Conservation (phyloP, 1,139 yeast species). For the Geotrichum australiense region DNA sequence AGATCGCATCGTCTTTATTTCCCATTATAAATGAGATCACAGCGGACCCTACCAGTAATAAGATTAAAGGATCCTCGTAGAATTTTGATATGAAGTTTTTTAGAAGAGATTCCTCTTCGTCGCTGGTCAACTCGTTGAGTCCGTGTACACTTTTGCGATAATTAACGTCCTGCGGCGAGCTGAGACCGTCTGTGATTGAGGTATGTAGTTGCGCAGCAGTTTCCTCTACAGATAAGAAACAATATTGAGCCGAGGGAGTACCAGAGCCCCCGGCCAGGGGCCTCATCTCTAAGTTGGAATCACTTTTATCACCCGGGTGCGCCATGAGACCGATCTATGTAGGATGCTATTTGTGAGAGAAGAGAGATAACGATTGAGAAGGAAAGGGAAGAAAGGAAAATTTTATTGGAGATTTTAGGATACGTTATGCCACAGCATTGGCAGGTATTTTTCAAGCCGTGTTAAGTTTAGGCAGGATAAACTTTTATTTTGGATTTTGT, state of each 20-base stretch:
- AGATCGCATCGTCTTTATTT: constrained; percentile 84
- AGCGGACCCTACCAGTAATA: constrained; percentile 83
- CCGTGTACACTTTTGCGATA: constrained; percentile 73
- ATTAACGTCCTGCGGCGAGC: constrained; percentile 59
- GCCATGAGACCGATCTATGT: constrained; percentile 13
- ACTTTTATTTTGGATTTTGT: too few relatives aligned
- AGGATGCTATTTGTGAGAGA: too few relatives aligned
- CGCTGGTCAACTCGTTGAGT: constrained; percentile 58
- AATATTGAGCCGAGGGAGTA: constrained; percentile 45
- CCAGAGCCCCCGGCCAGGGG: constrained; percentile 9
- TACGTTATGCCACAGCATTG: too few relatives aligned
- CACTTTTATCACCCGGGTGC: constrained; percentile 7
- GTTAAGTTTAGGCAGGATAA: too few relatives aligned
- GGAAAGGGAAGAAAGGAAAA: background rate
- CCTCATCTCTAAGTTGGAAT: constrained; percentile 13
- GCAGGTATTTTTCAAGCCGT: too few relatives aligned
- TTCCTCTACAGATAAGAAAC: constrained; percentile 54
- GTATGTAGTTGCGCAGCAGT: constrained; percentile 58
- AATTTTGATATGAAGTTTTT: constrained; percentile 70
- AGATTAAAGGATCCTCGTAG: constrained; percentile 81
- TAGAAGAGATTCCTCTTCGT: constrained; percentile 67
- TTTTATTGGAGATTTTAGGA: too few relatives aligned
- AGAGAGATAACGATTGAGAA: background rate
- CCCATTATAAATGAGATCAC: constrained; percentile 81
- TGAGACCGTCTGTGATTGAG: constrained; percentile 51